These are phyloP conservation scores for Myriosclerotinia duriaeana DNA, from an alignment of 2,329 filamentous ascomycete species.

Conservation along the genomic window DNA sequence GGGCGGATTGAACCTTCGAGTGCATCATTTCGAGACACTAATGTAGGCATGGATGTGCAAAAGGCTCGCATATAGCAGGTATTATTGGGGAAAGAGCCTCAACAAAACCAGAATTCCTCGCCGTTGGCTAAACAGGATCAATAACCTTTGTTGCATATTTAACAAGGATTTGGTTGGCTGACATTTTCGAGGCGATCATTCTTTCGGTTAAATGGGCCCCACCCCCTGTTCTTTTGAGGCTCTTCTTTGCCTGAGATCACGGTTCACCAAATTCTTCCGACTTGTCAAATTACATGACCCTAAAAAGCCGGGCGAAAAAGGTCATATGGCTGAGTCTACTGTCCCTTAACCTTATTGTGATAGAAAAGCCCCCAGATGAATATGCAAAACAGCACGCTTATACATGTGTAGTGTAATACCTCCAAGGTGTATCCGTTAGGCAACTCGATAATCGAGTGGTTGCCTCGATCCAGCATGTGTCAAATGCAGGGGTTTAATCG, in stretches of 20 bases:
- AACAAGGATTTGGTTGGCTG: not conserved
- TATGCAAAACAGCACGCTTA: not conserved
- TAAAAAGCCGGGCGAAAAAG: not conserved
- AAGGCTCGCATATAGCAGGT: not conserved
- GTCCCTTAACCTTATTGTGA: not conserved
- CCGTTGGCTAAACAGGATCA: not conserved
- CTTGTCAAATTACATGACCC: not conserved
- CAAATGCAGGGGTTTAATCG: not conserved
- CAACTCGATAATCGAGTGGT: slow-evolving; percentile 7
- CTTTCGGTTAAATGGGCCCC: not conserved
- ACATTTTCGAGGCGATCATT: not conserved
- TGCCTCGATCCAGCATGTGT: not conserved
- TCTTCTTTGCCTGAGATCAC: not conserved
- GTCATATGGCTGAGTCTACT: slow-evolving; percentile 6
- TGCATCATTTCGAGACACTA: not conserved
- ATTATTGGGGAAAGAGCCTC: not conserved
- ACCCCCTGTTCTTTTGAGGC: not conserved
- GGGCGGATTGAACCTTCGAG: not conserved
- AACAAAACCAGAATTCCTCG: not conserved
- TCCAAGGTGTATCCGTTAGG: not conserved
- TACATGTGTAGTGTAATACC: not conserved
- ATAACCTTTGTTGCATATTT: not conserved
- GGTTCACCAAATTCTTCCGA: not conserved
- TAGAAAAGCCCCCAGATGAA: not conserved
- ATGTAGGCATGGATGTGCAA: not conserved